Evolutionary conservation across 495 filamentous ascomycete genomes (phyloP), one percentile per base, ranked within the genome.

Genomic region (Lasiosphaeriaceae sp.): DNA sequence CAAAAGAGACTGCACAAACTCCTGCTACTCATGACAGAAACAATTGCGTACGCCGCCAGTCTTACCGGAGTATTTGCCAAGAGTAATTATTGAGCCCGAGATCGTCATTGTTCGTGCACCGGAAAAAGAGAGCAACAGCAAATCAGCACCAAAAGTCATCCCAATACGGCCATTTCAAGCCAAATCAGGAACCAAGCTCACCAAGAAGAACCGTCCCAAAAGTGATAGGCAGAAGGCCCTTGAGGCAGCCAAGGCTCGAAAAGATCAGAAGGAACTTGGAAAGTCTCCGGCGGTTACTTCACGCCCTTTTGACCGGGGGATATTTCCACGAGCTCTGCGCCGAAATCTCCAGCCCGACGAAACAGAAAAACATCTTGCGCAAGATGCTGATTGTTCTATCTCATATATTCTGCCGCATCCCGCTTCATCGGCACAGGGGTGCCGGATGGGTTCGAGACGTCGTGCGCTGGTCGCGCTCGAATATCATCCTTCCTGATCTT

Each of bases 11-110:
- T n/a, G n/a, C n/a, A n/a, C n/a, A n/a, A n/a, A n/a, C n/a, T n/a
- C n/a, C n/a, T n/a, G n/a, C n/a, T n/a, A n/a, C n/a, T 78, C 63
- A 83, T 86, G 78, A 74, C 73, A 0, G 83, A 88, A 52, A 88
- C 89, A 70, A 74, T 72, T 47, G 71, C 75, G 2, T 92, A 91
- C 66, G 85, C 88, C 1, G 86, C 81, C 11, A 90, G 86, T 69
- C 71, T 92, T 29, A 86, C 86, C 0, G 85, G 85, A 48, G 72
- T 82, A 8, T 71, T 75, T 2, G 87, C 86, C 4, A 85, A 82
- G 54, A 73, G 71, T 6, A n/a, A n/a, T n/a, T n/a, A 69, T 91
- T n/a, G 76, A 86, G 8, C 86, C 83, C 3, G 80, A 88, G 61
- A 78, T 66, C 0, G 77, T 90, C 43, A 75, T 81, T 9, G 78